Evolutionary conservation across 345 rosid genomes (phyloP), one percentile per base, ranked within the genome.

Genomic region (Linum lewisii): DNA sequence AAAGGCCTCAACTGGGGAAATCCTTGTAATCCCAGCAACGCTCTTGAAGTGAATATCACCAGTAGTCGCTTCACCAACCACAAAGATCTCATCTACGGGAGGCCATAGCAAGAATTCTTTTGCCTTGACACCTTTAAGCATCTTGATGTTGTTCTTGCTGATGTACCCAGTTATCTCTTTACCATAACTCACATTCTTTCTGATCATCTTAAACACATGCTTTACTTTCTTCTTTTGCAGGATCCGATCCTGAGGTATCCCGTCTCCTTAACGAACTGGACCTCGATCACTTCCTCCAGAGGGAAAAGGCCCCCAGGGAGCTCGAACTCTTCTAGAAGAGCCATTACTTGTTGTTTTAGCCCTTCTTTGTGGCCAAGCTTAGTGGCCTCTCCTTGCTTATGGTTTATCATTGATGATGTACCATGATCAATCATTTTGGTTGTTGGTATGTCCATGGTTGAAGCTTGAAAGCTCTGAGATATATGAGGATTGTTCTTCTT

Each of bases 81-180:
- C 56, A 21, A 52, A 20, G 13, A 52, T 52, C 56, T 52, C 56
- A 52, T 24, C 20, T 7, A 52, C 56, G 1, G 56, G 56, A 52
- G 56, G 56, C 56, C 56, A 52, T 1, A 52, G 56, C 56, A 52
- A 20, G 56, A 52, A 21, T 15, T 52, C 56, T 24, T 52, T 52
- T 9, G 56, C 56, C 56, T 52, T 52, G 16, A 52, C 56, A 20
- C 56, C 56, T 21, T 52, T 52, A 21, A 52, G 56, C 56, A 20
- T 52, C 56, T 52, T 52, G 56, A 52, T 52, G 25, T 52, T 21
- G 24, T 52, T 52, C 23, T 52, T 52, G 24, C 24, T 20, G 56
- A 52, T 52, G 8, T 20, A 52, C 23, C 56, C 56, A 20, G 56
- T 52, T 7, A 52, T 21, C 25, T 52, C 24, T 8, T 13, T 52